Percentiles rank a stretch among this genome's conserved stretches.
Evolutionary conservation across 352 stramenopile species (phyloP).

Genomic region (Phytopythium montanum): DNA sequence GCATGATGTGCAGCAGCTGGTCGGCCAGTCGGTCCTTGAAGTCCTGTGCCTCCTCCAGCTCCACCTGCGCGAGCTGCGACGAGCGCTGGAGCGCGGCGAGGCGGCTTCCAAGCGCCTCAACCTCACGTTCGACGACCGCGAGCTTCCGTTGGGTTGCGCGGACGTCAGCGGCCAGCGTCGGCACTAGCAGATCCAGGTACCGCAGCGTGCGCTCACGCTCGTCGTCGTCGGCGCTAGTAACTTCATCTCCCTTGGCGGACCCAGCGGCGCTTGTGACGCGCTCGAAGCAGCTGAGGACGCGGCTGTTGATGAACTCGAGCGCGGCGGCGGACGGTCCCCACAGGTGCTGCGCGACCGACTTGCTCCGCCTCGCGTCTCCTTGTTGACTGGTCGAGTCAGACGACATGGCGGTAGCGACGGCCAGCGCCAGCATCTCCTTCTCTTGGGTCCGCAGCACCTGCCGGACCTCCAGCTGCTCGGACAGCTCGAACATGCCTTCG

Average conservation of each 20-base stretch:
- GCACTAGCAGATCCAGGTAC: constrained; percentile 67
- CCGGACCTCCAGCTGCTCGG: constrained; percentile 48
- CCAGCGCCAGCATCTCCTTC: constrained; percentile 31
- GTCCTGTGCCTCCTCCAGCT: constrained; percentile 63
- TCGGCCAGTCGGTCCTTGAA: constrained; percentile 77
- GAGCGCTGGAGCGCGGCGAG: constrained; percentile 35
- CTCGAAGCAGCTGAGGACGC: constrained; percentile 61
- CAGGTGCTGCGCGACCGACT: constrained; percentile 7
- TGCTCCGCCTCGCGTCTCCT: constrained; percentile 1
- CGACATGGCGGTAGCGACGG: constrained; percentile 30
- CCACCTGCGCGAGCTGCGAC: constrained; percentile 54
- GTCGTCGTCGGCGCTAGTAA: constrained; percentile 23
- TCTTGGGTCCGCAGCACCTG: constrained; percentile 42
- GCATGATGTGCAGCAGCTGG: constrained; percentile 75
- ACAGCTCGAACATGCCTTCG: constrained; percentile 56
- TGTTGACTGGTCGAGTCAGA: constrained; percentile 6
- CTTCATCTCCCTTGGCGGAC: constrained; percentile 10
- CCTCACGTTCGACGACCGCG: constrained; percentile 33
- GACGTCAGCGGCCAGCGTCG: constrained; percentile 42
- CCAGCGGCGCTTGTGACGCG: constrained; percentile 17
- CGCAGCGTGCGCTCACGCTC: constrained; percentile 50
- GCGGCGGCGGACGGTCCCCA: constrained; percentile 32
- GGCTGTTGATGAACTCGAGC: constrained; percentile 60
- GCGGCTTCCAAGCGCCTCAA: constrained; percentile 30
- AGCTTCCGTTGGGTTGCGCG: constrained; percentile 45